A percentile compares a stretch with the other conserved stretches of the same genome.
These are phyloP conservation scores for Fusarium anthophilum DNA, from an alignment of 2,329 filamentous ascomycete genomes.

Conservation along the genomic window DNA sequence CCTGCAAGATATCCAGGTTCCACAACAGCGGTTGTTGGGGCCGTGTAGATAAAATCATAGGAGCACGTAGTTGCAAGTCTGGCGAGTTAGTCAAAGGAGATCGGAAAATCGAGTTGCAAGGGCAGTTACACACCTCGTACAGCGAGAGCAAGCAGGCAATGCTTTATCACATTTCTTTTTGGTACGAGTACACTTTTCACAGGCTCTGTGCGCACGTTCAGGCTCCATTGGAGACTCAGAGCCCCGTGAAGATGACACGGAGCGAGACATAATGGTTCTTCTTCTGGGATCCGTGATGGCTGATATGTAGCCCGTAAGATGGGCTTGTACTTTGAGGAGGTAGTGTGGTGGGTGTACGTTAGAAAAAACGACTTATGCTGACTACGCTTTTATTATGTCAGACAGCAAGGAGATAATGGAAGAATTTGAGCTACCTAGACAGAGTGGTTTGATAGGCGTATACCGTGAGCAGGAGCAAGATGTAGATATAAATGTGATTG, in stretches of 20 bases:
- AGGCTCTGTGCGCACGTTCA: slow-evolving; percentile 49
- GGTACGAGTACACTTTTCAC: slow-evolving; percentile 51
- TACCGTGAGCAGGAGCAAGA: background rate
- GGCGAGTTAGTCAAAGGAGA: background rate
- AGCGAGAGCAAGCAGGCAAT: slow-evolving; percentile 48
- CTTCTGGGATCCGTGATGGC: slow-evolving; percentile 32
- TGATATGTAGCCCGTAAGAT: slow-evolving; percentile 23
- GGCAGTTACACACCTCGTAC: slow-evolving; percentile 44
- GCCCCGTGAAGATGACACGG: slow-evolving; percentile 41
- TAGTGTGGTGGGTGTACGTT: slow-evolving; percentile 17
- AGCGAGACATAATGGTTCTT: slow-evolving; percentile 39
- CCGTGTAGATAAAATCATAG: slow-evolving; percentile 51
- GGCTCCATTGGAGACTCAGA: slow-evolving; percentile 46
- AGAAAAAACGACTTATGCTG: background rate
- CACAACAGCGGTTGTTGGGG: slow-evolving; percentile 46
- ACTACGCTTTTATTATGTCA: slow-evolving; percentile 28
- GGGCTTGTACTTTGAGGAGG: slow-evolving; percentile 1
- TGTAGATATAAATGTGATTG: background rate
- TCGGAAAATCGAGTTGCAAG: background rate
- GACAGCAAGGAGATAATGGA: slow-evolving; percentile 3
- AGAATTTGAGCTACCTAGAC: slow-evolving; percentile 9
- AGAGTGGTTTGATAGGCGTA: background rate
- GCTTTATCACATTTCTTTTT: slow-evolving; percentile 53
- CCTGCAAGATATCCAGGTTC: slow-evolving; percentile 43
- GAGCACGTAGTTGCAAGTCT: slow-evolving; percentile 47